Conservation (phyloP, 805 yeast genomes). For the Wickerhamomyces tratensis region DNA sequence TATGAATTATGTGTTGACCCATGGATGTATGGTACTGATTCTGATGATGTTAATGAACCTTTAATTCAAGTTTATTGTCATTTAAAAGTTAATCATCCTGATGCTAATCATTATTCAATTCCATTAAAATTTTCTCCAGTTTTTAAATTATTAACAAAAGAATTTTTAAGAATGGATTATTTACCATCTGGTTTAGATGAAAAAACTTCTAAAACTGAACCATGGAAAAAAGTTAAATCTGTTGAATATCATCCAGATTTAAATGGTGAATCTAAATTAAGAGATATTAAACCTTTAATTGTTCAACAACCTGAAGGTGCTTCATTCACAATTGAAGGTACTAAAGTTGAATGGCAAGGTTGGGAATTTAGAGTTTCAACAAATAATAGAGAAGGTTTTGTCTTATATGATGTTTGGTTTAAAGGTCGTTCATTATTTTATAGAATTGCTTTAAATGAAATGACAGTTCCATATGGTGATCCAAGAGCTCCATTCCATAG, state of each 20-base stretch:
- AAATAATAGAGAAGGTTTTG: slow-evolving; percentile 65
- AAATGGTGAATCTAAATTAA: slow-evolving; percentile 34
- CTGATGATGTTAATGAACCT: slow-evolving; percentile 32
- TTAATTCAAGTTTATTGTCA: slow-evolving; percentile 65
- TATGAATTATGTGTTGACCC: slow-evolving; percentile 51
- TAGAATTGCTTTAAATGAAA: slow-evolving; percentile 59
- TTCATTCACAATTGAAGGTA: slow-evolving; percentile 45
- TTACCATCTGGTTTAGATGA: slow-evolving; percentile 61
- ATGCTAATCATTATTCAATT: slow-evolving; percentile 62
- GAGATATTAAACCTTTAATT: slow-evolving; percentile 56
- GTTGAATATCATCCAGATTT: slow-evolving; percentile 64
- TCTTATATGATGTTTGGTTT: slow-evolving; percentile 53
- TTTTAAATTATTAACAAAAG: slow-evolving; percentile 45
- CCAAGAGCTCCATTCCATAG: slow-evolving; percentile 69
- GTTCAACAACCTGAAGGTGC: slow-evolving; percentile 70
- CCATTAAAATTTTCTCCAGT: slow-evolving; percentile 66
- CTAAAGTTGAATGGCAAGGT: slow-evolving; percentile 62
- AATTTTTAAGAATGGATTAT: slow-evolving; percentile 57
- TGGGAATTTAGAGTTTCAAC: slow-evolving; percentile 64
- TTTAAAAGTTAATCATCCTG: slow-evolving; percentile 50
- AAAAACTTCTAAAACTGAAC: slow-evolving; percentile 34
- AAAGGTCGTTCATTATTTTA: slow-evolving; percentile 64
- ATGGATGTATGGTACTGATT: slow-evolving; percentile 75
- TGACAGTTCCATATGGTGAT: slow-evolving; percentile 79
- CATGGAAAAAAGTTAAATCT: slow-evolving; percentile 45